phyloP scores from a whole-genome alignment of 345 rosid genomes.

The Sapria himalayana region DNA sequence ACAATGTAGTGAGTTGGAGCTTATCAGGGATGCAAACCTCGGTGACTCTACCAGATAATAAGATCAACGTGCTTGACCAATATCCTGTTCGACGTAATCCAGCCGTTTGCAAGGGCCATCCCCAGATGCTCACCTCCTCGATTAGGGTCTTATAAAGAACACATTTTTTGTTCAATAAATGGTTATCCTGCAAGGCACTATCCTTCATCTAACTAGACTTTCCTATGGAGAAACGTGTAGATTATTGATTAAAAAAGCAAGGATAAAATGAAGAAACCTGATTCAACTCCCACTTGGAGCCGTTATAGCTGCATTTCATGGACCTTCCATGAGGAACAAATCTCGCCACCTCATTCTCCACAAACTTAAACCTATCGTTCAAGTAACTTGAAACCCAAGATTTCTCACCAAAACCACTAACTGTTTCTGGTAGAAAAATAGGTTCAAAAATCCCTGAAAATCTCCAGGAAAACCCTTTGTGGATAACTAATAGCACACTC shows the following conservation, averaged over 20 bases:
- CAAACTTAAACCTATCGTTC: slow-evolving; percentile 20
- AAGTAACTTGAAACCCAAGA: slow-evolving; percentile 19
- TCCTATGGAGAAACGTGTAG: neutral
- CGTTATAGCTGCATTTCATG: slow-evolving; percentile 27
- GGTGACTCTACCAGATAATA: slow-evolving; percentile 62
- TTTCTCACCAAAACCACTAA: slow-evolving; percentile 27
- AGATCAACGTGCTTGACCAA: slow-evolving; percentile 31
- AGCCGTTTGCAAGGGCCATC: slow-evolving; percentile 86
- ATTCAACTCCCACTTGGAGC: slow-evolving; percentile 39
- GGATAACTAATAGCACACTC: slow-evolving; percentile 17
- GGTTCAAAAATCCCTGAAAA: slow-evolving; percentile 20
- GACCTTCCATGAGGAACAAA: slow-evolving; percentile 15
- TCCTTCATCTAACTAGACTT: neutral
- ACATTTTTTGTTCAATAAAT: slow-evolving; percentile 40
- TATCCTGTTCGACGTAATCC: slow-evolving; percentile 39
- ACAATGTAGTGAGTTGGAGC: too few species aligned
- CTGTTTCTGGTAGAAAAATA: slow-evolving; percentile 20
- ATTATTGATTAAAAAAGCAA: neutral
- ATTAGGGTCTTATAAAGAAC: slow-evolving; percentile 36
- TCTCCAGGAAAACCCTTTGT: slow-evolving; percentile 26
- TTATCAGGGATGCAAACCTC: too few species aligned
- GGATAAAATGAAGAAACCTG: slow-evolving; percentile 23
- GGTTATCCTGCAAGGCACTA: slow-evolving; percentile 24
- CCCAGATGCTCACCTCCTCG: slow-evolving; percentile 86
- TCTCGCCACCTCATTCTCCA: slow-evolving; percentile 26